These are phyloP conservation scores for Microthlaspi erraticum DNA, from an alignment of 345 rosid genomes.

Conservation along the genomic window DNA sequence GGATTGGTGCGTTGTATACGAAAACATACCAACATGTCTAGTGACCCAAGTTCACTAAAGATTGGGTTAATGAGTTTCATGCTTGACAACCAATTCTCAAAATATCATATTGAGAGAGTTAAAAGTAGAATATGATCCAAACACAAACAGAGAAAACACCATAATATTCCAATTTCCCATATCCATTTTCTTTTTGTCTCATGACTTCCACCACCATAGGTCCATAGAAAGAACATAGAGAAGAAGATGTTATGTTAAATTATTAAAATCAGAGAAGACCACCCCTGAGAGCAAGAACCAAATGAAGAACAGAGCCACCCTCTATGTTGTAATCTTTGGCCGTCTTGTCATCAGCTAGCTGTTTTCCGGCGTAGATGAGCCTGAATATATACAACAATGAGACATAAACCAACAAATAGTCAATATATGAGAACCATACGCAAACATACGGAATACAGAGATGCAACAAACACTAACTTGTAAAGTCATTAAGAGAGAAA, in stretches of 20 bases:
- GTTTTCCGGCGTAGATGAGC: constrained; percentile 95
- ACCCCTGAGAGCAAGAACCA: constrained; percentile 96
- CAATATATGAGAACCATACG: no score
- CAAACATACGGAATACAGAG: no score
- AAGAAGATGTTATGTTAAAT: constrained; percentile 13
- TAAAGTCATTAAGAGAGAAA: no score
- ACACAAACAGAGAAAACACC: constrained; percentile 30
- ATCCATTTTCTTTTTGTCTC: background rate
- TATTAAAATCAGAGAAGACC: constrained; percentile 48
- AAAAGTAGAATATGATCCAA: constrained; percentile 27
- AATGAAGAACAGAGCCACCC: constrained; percentile 98
- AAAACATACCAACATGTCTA: constrained; percentile 25
- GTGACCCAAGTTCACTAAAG: background rate
- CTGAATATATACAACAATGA: no score
- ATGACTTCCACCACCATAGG: background rate
- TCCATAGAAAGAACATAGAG: background rate
- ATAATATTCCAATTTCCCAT: constrained; percentile 26
- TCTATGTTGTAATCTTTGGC: constrained; percentile 91
- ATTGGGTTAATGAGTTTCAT: background rate
- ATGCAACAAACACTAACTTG: no score
- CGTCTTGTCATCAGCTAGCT: constrained; percentile 95
- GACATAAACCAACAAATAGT: no score
- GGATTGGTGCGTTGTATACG: no score
- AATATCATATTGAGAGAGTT: constrained; percentile 3
- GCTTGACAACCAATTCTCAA: background rate